Conservation (phyloP, 306 rosid genomes). For the Datisca glomerata region DNA sequence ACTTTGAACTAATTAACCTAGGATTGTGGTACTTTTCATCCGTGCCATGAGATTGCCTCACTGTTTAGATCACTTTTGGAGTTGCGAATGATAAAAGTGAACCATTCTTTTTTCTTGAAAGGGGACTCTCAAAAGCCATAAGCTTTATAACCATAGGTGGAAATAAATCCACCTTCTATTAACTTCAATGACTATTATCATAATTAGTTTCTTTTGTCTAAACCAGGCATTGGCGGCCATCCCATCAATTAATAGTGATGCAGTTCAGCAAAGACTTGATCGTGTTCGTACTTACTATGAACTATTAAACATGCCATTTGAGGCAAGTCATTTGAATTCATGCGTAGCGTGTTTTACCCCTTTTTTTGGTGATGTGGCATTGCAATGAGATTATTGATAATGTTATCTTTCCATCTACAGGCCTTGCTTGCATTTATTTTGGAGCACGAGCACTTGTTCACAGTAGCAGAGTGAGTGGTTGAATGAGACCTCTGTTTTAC, state of each 20-base stretch:
- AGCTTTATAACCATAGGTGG: no score
- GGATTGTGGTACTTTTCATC: background rate
- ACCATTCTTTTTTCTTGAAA: no score
- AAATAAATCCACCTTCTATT: no score
- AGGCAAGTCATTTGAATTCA: slow-evolving; percentile 44
- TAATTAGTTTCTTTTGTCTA: background rate
- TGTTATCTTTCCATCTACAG: slow-evolving; percentile 32
- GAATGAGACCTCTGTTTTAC: background rate
- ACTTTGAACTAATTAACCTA: background rate
- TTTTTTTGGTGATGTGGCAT: background rate
- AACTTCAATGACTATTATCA: no score
- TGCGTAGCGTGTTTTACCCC: background rate
- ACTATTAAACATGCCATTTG: slow-evolving; percentile 95
- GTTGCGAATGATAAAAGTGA: no score
- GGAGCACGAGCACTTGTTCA: slow-evolving; percentile 75
- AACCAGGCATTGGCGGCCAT: slow-evolving; percentile 98
- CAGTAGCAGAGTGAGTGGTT: slow-evolving; percentile 52
- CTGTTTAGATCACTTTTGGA: no score
- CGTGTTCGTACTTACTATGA: slow-evolving; percentile 92
- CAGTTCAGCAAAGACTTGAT: slow-evolving; percentile 82
- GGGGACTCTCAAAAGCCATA: no score
- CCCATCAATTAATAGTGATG: slow-evolving; percentile 75
- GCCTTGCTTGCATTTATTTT: slow-evolving; percentile 91
- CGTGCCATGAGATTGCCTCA: no score
- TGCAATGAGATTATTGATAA: slow-evolving; percentile 16